These are phyloP conservation scores for Lasiodiplodia citricola DNA, from an alignment of 2,329 filamentous ascomycete genomes.

Conservation along the genomic window DNA sequence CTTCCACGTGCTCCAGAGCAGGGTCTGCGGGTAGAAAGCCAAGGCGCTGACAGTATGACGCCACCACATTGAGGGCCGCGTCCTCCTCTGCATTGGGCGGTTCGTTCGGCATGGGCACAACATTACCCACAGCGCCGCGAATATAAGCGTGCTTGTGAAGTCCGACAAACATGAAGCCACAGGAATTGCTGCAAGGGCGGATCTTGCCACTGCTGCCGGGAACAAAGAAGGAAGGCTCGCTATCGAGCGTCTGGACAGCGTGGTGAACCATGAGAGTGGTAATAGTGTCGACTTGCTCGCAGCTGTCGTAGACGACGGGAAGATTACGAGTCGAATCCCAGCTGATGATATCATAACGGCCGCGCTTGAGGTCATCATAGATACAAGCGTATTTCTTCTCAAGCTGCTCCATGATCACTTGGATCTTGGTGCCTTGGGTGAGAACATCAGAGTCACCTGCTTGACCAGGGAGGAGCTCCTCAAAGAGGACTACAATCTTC, in stretches of 20 bases:
- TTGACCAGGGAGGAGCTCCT: background rate
- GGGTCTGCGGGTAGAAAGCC: background rate
- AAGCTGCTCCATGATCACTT: background rate
- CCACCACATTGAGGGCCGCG: background rate
- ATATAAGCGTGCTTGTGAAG: background rate
- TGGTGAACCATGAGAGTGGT: background rate
- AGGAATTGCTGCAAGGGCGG: background rate
- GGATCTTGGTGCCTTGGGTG: background rate
- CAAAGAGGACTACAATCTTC: background rate
- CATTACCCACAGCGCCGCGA: background rate
- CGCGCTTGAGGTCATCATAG: too few relatives aligned
- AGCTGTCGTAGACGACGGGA: background rate
- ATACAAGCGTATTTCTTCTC: background rate
- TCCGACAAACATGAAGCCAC: background rate
- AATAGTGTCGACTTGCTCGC: background rate
- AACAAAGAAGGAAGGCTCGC: background rate
- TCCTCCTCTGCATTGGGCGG: background rate
- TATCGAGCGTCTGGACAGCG: background rate
- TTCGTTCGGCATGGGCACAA: background rate
- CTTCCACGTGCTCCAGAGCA: background rate
- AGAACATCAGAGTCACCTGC: background rate
- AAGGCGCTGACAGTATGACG: background rate
- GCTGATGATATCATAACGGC: background rate
- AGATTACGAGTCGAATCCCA: background rate
- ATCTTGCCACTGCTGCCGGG: background rate